These are phyloP conservation scores for Myrica gale DNA, from an alignment of 306 rosid genomes.

Conservation along the genomic window DNA sequence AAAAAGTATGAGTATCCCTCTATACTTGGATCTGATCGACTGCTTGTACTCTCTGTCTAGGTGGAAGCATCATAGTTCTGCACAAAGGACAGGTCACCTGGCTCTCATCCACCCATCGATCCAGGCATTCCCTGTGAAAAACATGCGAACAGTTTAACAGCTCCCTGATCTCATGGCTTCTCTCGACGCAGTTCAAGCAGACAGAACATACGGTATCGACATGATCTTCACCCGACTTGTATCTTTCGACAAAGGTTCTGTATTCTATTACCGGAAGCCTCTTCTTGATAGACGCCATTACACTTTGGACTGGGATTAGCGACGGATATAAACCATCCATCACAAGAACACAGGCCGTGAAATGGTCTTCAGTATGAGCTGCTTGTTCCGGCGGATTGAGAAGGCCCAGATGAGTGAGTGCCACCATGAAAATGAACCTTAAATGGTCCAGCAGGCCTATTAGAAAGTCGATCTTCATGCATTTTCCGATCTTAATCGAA, in stretches of 20 bases:
- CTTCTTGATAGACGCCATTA: constrained; percentile 27
- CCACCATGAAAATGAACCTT: constrained; percentile 7
- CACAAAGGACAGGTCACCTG: constrained; percentile 38
- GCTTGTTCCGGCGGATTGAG: background rate
- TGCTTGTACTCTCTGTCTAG: background rate
- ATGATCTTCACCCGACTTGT: background rate
- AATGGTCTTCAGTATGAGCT: background rate
- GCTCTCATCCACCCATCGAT: constrained; percentile 32
- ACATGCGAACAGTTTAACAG: constrained; percentile 29
- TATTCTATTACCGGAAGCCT: constrained; percentile 23
- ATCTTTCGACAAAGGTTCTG: constrained; percentile 1
- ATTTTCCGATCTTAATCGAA: constrained; percentile 8
- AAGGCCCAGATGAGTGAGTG: constrained; percentile 16
- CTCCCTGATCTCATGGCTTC: constrained; percentile 31
- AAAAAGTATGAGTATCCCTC: too few relatives aligned
- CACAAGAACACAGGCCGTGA: constrained; percentile 3
- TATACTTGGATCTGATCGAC: too few relatives aligned
- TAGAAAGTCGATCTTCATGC: background rate
- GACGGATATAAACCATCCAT: constrained; percentile 18
- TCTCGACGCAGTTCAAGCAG: constrained; percentile 33
- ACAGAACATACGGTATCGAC: constrained; percentile 4
- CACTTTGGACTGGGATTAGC: constrained; percentile 9
- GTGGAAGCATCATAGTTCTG: constrained; percentile 29
- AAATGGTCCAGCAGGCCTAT: background rate
- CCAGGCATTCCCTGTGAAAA: constrained; percentile 33